Base-by-base conservation (phyloP, 2,329 filamentous ascomycete genomes). In the Monilinia vaccinii-corymbosi region DNA sequence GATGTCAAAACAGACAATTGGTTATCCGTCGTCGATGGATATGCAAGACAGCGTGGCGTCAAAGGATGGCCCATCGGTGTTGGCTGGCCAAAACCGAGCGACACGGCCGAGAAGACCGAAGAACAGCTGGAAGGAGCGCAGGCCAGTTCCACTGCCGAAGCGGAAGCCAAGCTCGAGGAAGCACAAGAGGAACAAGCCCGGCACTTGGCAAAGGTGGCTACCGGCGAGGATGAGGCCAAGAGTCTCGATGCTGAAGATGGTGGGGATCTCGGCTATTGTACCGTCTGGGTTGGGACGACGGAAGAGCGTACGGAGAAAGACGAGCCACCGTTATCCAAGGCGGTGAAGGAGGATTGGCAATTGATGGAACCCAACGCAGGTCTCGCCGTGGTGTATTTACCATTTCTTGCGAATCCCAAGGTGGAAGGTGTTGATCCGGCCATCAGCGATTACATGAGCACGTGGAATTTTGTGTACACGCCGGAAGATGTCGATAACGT, bases 401-500 rank as follows among this genome's bases (percentile, higher is more conserved):
- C 94, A 0, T 86, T 97, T 63, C 78, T 97, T 16, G 83, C 87
- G 32, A 97, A 99, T 71, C 81, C 86, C 0, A 87, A 87, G 62
- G 87, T 91, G 0, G 81, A 86, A 0, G 88, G 84, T 47, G 87
- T 97, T n/a, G 88, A 96, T 66, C 94, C 94, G 0, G 85, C 86
- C 28, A 83, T 81, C 2, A 88, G 84, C 57, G 91, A 96, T 62
- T 97, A 91, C 74, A 84, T 97, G 77, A 90, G 85, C 66, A 99
- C 94, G 0, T 99, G 94, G 94, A 99, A 99, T 71, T 97, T 97
- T 71, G 86, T 97, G 34, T 99, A 97, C 73, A 95, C 89, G 2
- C 87, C 91, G 0, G 86, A 94, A 60, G 87, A 99, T 73, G 85
- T 99, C 56, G 92, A 97, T 67, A 82, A 83, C 31, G 91, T 96